Evolutionary conservation across 352 stramenopile species (phyloP).

Genomic region (Discostella stelligera): DNA sequence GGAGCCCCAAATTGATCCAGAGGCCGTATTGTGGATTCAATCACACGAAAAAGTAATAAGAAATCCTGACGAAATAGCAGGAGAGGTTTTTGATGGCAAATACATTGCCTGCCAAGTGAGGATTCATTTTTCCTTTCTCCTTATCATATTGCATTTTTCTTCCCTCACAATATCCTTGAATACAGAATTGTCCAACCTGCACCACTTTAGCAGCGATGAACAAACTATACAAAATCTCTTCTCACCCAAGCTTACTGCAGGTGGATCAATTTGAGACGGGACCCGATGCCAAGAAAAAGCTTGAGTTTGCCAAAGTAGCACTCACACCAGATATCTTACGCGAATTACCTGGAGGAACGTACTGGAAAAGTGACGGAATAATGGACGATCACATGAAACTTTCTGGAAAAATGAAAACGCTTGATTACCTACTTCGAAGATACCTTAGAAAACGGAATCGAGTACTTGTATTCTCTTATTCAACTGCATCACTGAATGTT

Average conservation of each 20-base stretch:
- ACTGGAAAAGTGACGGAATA: conserved; percentile 64
- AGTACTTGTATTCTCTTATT: conserved; percentile 82
- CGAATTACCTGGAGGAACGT: conserved; percentile 60
- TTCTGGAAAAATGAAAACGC: conserved; percentile 75
- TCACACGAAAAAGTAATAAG: conserved; percentile 36
- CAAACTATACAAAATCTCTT: conserved; percentile 77
- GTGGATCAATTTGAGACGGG: conserved; percentile 43
- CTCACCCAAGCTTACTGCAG: conserved; percentile 77
- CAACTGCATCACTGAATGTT: conserved; percentile 77
- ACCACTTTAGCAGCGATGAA: conserved; percentile 56
- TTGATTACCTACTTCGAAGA: conserved; percentile 55
- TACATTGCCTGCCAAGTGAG: conserved; percentile 41
- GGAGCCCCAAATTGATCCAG: conserved; percentile 58
- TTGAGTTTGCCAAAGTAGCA: conserved; percentile 74
- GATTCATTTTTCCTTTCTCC: background rate
- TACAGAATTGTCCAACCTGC: conserved; percentile 63
- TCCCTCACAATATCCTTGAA: background rate
- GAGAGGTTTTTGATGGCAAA: conserved; percentile 41
- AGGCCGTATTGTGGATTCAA: conserved; percentile 72
- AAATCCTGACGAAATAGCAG: conserved; percentile 37
- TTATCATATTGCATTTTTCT: background rate
- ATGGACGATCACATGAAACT: conserved; percentile 77
- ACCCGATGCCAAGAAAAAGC: conserved; percentile 51
- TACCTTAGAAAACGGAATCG: conserved; percentile 53
- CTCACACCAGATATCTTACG: conserved; percentile 62